Evolutionary conservation across 768 basidiomycete genomes (phyloP), one percentile per base, ranked within the genome.

Genomic region (Mycena rosella): DNA sequence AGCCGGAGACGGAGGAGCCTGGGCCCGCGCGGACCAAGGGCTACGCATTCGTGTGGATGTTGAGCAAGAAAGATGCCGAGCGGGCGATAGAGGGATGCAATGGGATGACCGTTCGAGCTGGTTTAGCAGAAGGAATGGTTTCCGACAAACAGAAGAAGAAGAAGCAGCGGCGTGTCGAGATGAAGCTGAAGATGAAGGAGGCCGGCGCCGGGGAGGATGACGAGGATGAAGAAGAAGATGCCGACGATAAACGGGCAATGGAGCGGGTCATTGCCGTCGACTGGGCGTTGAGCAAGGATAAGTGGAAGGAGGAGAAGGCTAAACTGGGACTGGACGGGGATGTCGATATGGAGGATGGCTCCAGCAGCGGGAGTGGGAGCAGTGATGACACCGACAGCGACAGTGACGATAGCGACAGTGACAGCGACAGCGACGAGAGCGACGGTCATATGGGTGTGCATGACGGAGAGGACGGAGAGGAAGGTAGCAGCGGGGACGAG

Each of bases 41-140:
- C 0, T 99, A 97, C 72, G 97, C 96, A 0, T 98, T 99, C 73
- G 90, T 99, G 13, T 97, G 96, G 95, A 96, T 95, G 88, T 78
- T 96, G 70, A 89, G 89, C 74, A 90, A 87, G 76, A 91, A 91
- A 63, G 93, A 96, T 73, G 96, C 95, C 11, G 92, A 96, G 76
- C 82, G 83, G 57, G 96, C 95, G 0, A 83, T 97, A 64, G 89
- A 89, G 72, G 88, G 84, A 15, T 89, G 93, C 68, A 97, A 97
- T 74, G 94, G 93, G 20, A 89, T 87, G 76, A 85, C 84, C 13
- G 80, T 95, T 20, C 83, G 86, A 24, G 86, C 88, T 29, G 93
- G 93, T 5, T 82, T 87, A 51, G 90, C 90, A 0, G 82, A 85
- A 65, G 74, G 79, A 14, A 75, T 91, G 29, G 84, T 87, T 2